Percentiles rank a stretch among this genome's conserved stretches.
Evolutionary conservation across 169 alveolate genomes (phyloP).

Genomic region (Fabrea salina): DNA sequence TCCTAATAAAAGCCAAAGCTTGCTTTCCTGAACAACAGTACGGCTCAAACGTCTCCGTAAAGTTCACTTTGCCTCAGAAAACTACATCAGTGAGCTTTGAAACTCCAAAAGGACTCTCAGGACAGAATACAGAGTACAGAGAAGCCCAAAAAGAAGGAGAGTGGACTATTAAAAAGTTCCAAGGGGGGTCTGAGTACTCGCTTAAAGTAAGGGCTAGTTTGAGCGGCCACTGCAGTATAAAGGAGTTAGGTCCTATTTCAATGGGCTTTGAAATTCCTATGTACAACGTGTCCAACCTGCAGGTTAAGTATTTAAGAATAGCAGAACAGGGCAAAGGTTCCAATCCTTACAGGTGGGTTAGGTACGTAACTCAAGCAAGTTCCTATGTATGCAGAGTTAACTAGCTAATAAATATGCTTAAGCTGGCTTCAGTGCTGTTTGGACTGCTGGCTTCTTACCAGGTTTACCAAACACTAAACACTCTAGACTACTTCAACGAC

Average conservation of each 20-base stretch:
- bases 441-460: too few species aligned
- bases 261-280: slow-evolving; percentile 94
- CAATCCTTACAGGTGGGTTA: slow-evolving; percentile 95
- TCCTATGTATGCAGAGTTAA: slow-evolving; percentile 82
- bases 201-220: slow-evolving; percentile 60
- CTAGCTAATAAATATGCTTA: not conserved
- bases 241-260: slow-evolving; percentile 90
- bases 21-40: slow-evolving; percentile 83
- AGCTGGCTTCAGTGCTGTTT: too few species aligned
- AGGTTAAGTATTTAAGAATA: slow-evolving; percentile 89
- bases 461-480: too few species aligned
- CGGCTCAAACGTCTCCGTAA: slow-evolving; percentile 81
- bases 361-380: slow-evolving; percentile 92
- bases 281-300: slow-evolving; percentile 91
- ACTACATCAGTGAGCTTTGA: slow-evolving; percentile 64
- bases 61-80: slow-evolving; percentile 81
- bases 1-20: slow-evolving; percentile 80
- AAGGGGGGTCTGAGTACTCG: slow-evolving; percentile 75
- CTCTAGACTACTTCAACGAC: not conserved
- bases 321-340: slow-evolving; percentile 80
- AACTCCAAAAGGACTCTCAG: slow-evolving; percentile 44
- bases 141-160: slow-evolving; percentile 75
- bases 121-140: slow-evolving; percentile 72
- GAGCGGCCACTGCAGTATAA: slow-evolving; percentile 61
- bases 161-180: slow-evolving; percentile 91